Base-by-base conservation (phyloP, 23 red algal species). In the Gracilaria domingensis region DNA sequence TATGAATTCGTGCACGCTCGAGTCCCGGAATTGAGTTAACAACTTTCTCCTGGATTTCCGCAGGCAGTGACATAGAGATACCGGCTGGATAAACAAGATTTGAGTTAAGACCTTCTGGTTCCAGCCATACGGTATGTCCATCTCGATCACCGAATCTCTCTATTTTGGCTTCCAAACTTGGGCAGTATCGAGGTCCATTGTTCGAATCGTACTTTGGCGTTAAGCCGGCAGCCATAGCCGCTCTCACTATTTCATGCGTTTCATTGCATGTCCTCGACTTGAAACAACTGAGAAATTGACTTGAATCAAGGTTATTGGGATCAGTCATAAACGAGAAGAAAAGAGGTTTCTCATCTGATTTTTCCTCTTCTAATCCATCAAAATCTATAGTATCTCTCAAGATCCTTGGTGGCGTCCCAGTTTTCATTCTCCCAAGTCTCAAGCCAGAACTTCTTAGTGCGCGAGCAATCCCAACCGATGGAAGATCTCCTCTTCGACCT, bases 121-220 rank as follows among this genome's bases (percentile, higher is more conserved):
- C 94, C 36, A 96, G 53, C 94, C 94, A 96, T 29, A 92, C 94
- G 24, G 55, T 69, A 82, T 96, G 94, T 51, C 80, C 74, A 75
- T 84, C 80, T 21, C 86, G 26, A 37, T 91, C 66, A 24, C 86
- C 94, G 53, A 96, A 96, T 42, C 88, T 78, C 49, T 84, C 65
- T 1, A 95, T 73, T 54, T 95, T 95, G 61, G 86, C 64, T 75
- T 95, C 93, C 62, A 95, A 54, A 47, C 84, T 90, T 28, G 93
- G 93, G 37, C 93, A 95, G 38, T 95, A 95, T 24, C 93, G 93
- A 26, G 93, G 93, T 55, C 85, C 85, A 54, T 75, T 82, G 20
- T 74, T 74, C 11, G 58, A 82, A 53, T 90, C 86, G 49, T 71
- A 71, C 45, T 45, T 38, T 17, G 88, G 88, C 7, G 78, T 80